Conservation (phyloP, 208 protist genomes). For the Leishmania tarentolae region DNA sequence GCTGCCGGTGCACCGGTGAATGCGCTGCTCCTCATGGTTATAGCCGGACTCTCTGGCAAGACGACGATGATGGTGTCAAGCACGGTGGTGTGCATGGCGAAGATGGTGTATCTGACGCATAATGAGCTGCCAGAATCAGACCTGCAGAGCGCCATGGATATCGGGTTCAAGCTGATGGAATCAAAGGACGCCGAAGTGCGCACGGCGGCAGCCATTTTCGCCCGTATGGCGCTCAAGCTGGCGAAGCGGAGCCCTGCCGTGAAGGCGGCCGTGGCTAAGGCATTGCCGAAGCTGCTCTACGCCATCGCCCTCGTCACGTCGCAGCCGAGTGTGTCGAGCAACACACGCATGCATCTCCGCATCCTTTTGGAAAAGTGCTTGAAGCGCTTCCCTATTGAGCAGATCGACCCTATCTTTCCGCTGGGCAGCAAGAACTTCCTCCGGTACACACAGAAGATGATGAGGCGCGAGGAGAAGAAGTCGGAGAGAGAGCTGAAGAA, state of each 20-base stretch:
- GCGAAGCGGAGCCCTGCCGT: slow-evolving; percentile 72
- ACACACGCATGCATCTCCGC: slow-evolving; percentile 79
- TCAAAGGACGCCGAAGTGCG: slow-evolving; percentile 66
- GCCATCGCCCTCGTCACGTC: slow-evolving; percentile 84
- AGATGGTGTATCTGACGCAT: slow-evolving; percentile 79
- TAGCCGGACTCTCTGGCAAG: slow-evolving; percentile 80
- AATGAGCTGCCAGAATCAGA: slow-evolving; percentile 64
- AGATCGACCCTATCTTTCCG: slow-evolving; percentile 84
- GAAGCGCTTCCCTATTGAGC: slow-evolving; percentile 75
- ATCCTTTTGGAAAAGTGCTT: slow-evolving; percentile 85
- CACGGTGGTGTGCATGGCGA: slow-evolving; percentile 83
- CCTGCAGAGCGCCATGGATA: slow-evolving; percentile 51
- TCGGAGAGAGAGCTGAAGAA: slow-evolving; percentile 61
- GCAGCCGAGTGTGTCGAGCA: slow-evolving; percentile 79
- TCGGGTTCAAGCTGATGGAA: slow-evolving; percentile 85
- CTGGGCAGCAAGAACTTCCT: slow-evolving; percentile 88
- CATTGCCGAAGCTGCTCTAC: slow-evolving; percentile 74
- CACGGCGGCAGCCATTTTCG: slow-evolving; percentile 74
- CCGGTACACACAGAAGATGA: slow-evolving; percentile 85
- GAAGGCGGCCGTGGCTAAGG: slow-evolving; percentile 48
- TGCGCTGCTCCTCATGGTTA: slow-evolving; percentile 68
- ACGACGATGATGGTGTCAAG: slow-evolving; percentile 80
- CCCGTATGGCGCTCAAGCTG: slow-evolving; percentile 84
- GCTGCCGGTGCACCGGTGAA: slow-evolving; percentile 63
- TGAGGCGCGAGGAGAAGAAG: slow-evolving; percentile 83